Percentiles rank a stretch among this genome's conserved stretches.
Evolutionary conservation across 306 rosid genomes (phyloP).

Genomic region (Vicia villosa): DNA sequence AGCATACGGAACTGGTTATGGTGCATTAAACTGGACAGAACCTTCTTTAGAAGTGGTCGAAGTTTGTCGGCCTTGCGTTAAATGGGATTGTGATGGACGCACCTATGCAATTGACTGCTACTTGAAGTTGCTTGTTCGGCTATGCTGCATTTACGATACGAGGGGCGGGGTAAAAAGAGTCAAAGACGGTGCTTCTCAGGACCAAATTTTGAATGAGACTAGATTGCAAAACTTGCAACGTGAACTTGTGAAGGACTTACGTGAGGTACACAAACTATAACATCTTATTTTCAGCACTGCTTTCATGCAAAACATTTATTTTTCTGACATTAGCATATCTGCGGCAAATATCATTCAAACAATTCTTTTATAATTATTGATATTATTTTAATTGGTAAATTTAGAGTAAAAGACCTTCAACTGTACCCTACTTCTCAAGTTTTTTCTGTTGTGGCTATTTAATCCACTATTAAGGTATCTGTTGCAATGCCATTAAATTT

Average conservation of each 20-base stretch:
- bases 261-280: conserved; percentile 57
- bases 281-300: conserved; percentile 6
- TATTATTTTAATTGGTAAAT: neutral
- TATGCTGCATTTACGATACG: conserved; percentile 90
- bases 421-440: neutral
- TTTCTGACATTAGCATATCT: conserved; percentile 25
- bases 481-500: neutral
- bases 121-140: conserved; percentile 92
- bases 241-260: conserved; percentile 81
- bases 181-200: conserved; percentile 98
- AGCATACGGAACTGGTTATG: conserved; percentile 99
- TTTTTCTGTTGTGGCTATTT: conserved; percentile 14
- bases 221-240: conserved; percentile 96
- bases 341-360: conserved; percentile 5
- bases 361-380: neutral
- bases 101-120: conserved; percentile 97
- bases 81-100: conserved; percentile 99
- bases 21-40: conserved; percentile 97
- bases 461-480: neutral
- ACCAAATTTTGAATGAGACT: conserved; percentile 96
- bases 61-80: conserved; percentile 96
- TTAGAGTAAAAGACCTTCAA: neutral
- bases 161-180: conserved; percentile 96
- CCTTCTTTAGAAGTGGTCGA: conserved; percentile 99
- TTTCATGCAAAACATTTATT: conserved; percentile 17